Percentiles rank a stretch among this genome's conserved stretches.
Conservation (phyloP, 768 basidiomycete genomes). For the Candolleomyces aberdarensis region DNA sequence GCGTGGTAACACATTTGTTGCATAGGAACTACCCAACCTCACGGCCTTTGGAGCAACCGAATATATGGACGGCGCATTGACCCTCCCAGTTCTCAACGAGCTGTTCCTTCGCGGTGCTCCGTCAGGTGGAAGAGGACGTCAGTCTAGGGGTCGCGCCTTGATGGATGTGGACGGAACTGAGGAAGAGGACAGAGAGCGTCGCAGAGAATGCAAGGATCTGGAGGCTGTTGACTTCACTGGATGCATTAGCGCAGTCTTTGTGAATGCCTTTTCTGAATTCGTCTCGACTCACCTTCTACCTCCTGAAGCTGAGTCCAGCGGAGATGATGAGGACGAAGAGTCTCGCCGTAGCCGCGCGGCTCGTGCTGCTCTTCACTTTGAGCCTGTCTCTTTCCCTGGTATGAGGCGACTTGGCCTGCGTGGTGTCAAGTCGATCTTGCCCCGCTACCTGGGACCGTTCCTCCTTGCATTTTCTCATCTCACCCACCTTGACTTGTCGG, state of each 20-base stretch:
- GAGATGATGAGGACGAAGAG: constrained; percentile 41
- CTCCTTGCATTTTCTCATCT: constrained; percentile 81
- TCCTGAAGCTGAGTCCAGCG: constrained; percentile 38
- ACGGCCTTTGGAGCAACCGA: constrained; percentile 92
- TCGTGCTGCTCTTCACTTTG: constrained; percentile 35
- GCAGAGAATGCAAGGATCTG: constrained; percentile 70
- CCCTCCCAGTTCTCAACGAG: constrained; percentile 81
- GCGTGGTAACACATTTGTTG: constrained; percentile 10
- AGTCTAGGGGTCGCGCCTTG: constrained; percentile 56
- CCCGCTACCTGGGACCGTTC: constrained; percentile 67
- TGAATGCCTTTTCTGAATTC: constrained; percentile 81
- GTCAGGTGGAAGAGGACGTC: constrained; percentile 66
- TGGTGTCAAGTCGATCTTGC: constrained; percentile 74
- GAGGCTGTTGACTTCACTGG: constrained; percentile 93
- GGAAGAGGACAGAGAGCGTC: constrained; percentile 74
- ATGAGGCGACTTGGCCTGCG: constrained; percentile 78
- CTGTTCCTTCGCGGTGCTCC: constrained; percentile 82
- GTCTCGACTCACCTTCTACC: constrained; percentile 62
- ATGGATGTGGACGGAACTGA: constrained; percentile 58
- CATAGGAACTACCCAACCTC: constrained; percentile 85
- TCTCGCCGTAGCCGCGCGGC: constrained; percentile 27
- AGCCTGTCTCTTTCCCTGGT: constrained; percentile 61
- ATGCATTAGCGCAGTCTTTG: constrained; percentile 90
- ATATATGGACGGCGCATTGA: constrained; percentile 95
- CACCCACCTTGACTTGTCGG: constrained; percentile 88